phyloP scores from a whole-genome alignment of 2,329 filamentous ascomycete species.

The Chrysoporthe cubensis region DNA sequence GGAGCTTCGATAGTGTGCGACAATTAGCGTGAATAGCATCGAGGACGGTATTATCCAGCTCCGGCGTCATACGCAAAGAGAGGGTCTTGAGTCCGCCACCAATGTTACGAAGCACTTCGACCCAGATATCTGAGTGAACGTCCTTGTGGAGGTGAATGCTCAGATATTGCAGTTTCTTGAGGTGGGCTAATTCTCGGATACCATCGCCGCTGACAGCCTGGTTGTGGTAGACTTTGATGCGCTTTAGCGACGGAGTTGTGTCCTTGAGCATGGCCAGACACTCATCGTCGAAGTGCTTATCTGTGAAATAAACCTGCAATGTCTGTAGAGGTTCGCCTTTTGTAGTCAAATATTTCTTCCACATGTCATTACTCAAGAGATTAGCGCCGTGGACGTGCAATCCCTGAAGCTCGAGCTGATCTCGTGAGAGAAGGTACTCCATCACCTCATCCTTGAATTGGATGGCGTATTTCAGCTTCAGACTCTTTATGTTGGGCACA shows the following conservation, averaged over 20 bases:
- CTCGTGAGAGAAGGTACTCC: constrained; percentile 76
- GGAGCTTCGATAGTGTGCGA: constrained; percentile 71
- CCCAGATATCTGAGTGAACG: constrained; percentile 61
- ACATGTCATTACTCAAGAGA: constrained; percentile 75
- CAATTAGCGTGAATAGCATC: constrained; percentile 73
- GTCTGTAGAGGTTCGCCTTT: constrained; percentile 68
- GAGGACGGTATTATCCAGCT: constrained; percentile 71
- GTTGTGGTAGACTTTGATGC: constrained; percentile 82
- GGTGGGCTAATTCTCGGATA: constrained; percentile 64
- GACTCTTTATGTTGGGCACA: constrained; percentile 67
- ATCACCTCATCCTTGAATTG: constrained; percentile 88
- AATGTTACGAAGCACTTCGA: constrained; percentile 62
- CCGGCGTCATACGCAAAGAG: constrained; percentile 71
- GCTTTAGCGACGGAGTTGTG: constrained; percentile 69
- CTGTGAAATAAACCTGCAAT: constrained; percentile 81
- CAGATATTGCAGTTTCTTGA: constrained; percentile 72
- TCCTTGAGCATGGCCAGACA: constrained; percentile 64
- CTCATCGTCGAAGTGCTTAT: constrained; percentile 78
- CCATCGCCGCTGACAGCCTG: constrained; percentile 71
- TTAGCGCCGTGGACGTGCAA: constrained; percentile 85
- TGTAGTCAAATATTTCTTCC: constrained; percentile 69
- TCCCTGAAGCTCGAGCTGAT: constrained; percentile 68
- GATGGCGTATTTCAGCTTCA: constrained; percentile 83
- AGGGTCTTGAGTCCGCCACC: constrained; percentile 75
- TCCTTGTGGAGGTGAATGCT: constrained; percentile 68